These are phyloP conservation scores for Pichia rugopelliculosa DNA, from an alignment of 805 yeast species.

Conservation along the genomic window DNA sequence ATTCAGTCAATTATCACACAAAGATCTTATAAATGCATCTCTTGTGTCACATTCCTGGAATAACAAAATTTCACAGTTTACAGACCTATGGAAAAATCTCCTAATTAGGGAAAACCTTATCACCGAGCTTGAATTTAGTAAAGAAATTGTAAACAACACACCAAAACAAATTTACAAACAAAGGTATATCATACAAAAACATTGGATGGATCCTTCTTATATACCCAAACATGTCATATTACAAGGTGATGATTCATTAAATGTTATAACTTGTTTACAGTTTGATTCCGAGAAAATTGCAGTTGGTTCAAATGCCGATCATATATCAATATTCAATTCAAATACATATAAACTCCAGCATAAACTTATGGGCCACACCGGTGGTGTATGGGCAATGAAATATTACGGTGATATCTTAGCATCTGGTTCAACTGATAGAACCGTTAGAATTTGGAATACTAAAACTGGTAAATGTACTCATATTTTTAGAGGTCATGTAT, in stretches of 20 bases:
- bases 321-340: conserved; percentile 75
- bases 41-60: conserved; percentile 68
- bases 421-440: conserved; percentile 90
- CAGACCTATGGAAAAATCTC: conserved; percentile 62
- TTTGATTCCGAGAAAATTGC: conserved; percentile 86
- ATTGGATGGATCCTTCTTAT: conserved; percentile 77
- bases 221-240: conserved; percentile 61
- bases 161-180: conserved; percentile 46
- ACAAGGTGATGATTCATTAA: conserved; percentile 54
- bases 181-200: conserved; percentile 45
- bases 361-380: conserved; percentile 80
- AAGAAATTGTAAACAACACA: conserved; percentile 17
- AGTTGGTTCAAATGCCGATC: conserved; percentile 85
- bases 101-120: conserved; percentile 56
- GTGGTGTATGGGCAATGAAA: conserved; percentile 98
- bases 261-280: conserved; percentile 91
- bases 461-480: conserved; percentile 82
- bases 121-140: conserved; percentile 37
- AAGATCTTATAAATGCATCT: conserved; percentile 31
- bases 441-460: conserved; percentile 91
- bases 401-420: conserved; percentile 77
- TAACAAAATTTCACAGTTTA: conserved; percentile 49
- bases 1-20: conserved; percentile 52
- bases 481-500: conserved; percentile 83
- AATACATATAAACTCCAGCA: conserved; percentile 56